A percentile compares a stretch with the other conserved stretches of the same genome.
Evolutionary conservation across 805 yeast genomes (phyloP).

Genomic region (Ogataea nonfermentans): DNA sequence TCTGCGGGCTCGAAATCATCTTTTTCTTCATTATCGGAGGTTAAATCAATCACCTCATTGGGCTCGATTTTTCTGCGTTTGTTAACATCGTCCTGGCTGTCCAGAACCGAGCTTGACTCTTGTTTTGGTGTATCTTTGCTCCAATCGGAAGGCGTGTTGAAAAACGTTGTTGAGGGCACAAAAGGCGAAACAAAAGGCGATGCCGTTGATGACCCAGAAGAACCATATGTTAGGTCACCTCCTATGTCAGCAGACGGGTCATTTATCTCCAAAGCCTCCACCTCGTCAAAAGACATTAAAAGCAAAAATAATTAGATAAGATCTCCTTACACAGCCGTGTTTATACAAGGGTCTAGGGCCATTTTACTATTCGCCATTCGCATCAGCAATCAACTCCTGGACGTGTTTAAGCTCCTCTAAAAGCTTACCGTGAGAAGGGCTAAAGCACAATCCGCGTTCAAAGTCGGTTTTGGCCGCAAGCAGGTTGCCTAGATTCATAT

Average conservation of each 20-base stretch:
- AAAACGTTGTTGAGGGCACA: background rate
- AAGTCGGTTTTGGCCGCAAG: slow-evolving; percentile 62
- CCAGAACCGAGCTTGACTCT: too few relatives aligned
- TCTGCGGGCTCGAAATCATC: background rate
- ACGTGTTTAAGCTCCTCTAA: slow-evolving; percentile 47
- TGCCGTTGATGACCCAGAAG: background rate
- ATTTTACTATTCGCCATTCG: slow-evolving; percentile 49
- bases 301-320: background rate
- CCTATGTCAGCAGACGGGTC: slow-evolving; percentile 1
- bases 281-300: slow-evolving; percentile 3
- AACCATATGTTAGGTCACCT: background rate
- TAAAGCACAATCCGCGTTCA: slow-evolving; percentile 72
- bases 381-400: slow-evolving; percentile 48
- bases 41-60: slow-evolving; percentile 16
- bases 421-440: slow-evolving; percentile 50
- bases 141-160: background rate
- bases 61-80: slow-evolving; percentile 2
- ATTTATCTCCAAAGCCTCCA: background rate
- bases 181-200: slow-evolving; percentile 1
- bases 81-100: too few relatives aligned
- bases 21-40: slow-evolving; percentile 16
- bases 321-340: background rate
- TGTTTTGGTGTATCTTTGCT: background rate
- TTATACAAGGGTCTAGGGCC: background rate
- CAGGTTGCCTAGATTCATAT: slow-evolving; percentile 58